A percentile compares a stretch with the other conserved stretches of the same genome.
These are phyloP conservation scores for Anthostomella pinea DNA, from an alignment of 2,329 filamentous ascomycete genomes.

Conservation along the genomic window DNA sequence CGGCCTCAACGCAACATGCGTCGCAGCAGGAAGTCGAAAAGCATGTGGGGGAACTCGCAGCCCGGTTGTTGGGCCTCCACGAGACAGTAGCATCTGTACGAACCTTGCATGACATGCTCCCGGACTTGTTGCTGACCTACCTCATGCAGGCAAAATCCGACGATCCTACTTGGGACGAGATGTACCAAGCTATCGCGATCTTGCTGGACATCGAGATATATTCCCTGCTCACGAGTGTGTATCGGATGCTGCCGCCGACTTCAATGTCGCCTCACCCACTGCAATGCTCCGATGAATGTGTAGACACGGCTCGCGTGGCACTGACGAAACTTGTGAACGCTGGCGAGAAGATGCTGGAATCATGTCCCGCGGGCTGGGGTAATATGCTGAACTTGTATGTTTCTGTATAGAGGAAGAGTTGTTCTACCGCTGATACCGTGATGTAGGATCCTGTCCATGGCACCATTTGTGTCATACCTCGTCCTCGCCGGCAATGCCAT, in stretches of 20 bases:
- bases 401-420: background rate
- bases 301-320: constrained; percentile 20
- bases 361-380: constrained; percentile 8
- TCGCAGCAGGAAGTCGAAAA: constrained; percentile 19
- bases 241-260: constrained; percentile 12
- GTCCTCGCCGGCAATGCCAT: constrained; percentile 28
- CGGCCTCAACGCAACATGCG: constrained; percentile 20
- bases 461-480: constrained; percentile 26
- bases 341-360: constrained; percentile 13
- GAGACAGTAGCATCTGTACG: constrained; percentile 18
- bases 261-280: constrained; percentile 17
- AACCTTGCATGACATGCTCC: background rate
- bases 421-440: constrained; percentile 3
- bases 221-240: constrained; percentile 13
- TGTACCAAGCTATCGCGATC: constrained; percentile 4
- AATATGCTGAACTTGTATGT: constrained; percentile 24
- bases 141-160: constrained; percentile 6
- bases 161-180: constrained; percentile 7
- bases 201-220: constrained; percentile 7
- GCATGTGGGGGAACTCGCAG: constrained; percentile 18
- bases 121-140: constrained; percentile 1
- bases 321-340: constrained; percentile 17
- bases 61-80: constrained; percentile 14
- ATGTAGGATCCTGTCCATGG: constrained; percentile 21
- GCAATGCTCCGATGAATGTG: constrained; percentile 26